Evolutionary conservation across 2,329 filamentous ascomycete genomes (phyloP).

Genomic region (Magnaporthiopsis incrustans): DNA sequence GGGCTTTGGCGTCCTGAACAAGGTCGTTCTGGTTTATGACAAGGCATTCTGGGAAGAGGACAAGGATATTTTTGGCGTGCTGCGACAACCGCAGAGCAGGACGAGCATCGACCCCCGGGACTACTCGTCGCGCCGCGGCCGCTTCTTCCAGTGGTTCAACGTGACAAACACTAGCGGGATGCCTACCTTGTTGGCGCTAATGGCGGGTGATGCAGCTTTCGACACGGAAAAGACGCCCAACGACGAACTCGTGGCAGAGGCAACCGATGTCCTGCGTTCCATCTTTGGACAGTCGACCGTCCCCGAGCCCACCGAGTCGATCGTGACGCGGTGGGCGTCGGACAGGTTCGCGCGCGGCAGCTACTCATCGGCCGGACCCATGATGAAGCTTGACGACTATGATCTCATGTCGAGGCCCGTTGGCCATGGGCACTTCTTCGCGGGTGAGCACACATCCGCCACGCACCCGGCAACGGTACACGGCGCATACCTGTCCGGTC

Average conservation of each 20-base stretch:
- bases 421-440: conserved; percentile 68
- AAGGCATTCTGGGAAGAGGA: conserved; percentile 84
- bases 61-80: conserved; percentile 87
- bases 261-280: conserved; percentile 66
- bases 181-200: conserved; percentile 80
- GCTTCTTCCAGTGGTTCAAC: conserved; percentile 98
- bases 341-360: conserved; percentile 89
- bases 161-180: conserved; percentile 82
- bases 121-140: conserved; percentile 71
- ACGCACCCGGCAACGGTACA: conserved; percentile 96
- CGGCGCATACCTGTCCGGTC: conserved; percentile 87
- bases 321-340: conserved; percentile 86
- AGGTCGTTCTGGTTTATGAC: conserved; percentile 85
- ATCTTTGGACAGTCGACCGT: conserved; percentile 63
- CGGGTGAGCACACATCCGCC: conserved; percentile 91
- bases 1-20: conserved; percentile 91
- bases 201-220: conserved; percentile 91
- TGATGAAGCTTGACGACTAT: conserved; percentile 80
- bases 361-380: conserved; percentile 86
- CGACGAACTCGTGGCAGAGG: conserved; percentile 69
- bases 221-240: conserved; percentile 75
- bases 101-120: conserved; percentile 71
- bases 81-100: conserved; percentile 63
- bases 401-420: conserved; percentile 79
- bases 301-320: conserved; percentile 71